phyloP scores from a whole-genome alignment of 352 stramenopile genomes.

The Pythium sukuiense region DNA sequence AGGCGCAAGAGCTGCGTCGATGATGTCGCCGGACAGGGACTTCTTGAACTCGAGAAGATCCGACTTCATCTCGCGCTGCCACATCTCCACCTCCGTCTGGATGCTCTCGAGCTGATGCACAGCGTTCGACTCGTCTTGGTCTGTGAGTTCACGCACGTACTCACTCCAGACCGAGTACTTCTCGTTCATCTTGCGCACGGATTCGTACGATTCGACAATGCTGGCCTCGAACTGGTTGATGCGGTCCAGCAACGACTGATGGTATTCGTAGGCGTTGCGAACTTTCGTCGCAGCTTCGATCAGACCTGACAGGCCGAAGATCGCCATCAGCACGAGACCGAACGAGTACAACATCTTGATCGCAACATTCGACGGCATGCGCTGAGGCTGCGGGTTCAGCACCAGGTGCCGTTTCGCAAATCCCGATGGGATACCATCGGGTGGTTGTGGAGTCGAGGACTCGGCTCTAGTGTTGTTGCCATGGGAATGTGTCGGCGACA shows the following conservation, averaged over 20 bases:
- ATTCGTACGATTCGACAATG: slow-evolving; percentile 67
- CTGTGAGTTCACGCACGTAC: slow-evolving; percentile 61
- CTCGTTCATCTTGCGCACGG: slow-evolving; percentile 63
- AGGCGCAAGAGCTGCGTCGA: slow-evolving; percentile 46
- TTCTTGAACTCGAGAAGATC: slow-evolving; percentile 64
- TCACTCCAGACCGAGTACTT: slow-evolving; percentile 76
- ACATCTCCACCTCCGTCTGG: slow-evolving; percentile 68
- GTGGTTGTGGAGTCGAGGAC: neutral
- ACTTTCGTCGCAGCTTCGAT: slow-evolving; percentile 49
- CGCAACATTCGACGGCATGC: slow-evolving; percentile 19
- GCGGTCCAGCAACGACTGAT: slow-evolving; percentile 51
- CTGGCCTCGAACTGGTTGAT: slow-evolving; percentile 62
- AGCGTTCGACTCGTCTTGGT: slow-evolving; percentile 69
- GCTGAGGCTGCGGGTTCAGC: slow-evolving; percentile 17
- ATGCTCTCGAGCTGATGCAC: slow-evolving; percentile 62
- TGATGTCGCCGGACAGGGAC: slow-evolving; percentile 50
- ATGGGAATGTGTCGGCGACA: neutral
- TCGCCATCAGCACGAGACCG: slow-evolving; percentile 36
- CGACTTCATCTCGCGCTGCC: slow-evolving; percentile 73
- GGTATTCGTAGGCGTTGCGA: slow-evolving; percentile 63
- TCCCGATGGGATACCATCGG: neutral
- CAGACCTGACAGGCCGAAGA: slow-evolving; percentile 57
- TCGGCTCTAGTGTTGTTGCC: neutral
- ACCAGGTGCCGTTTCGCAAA: slow-evolving; percentile 2
- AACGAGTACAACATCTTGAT: slow-evolving; percentile 37